phyloP scores from a whole-genome alignment of 2,329 filamentous ascomycete genomes.

The Tolypocladium amazonense region DNA sequence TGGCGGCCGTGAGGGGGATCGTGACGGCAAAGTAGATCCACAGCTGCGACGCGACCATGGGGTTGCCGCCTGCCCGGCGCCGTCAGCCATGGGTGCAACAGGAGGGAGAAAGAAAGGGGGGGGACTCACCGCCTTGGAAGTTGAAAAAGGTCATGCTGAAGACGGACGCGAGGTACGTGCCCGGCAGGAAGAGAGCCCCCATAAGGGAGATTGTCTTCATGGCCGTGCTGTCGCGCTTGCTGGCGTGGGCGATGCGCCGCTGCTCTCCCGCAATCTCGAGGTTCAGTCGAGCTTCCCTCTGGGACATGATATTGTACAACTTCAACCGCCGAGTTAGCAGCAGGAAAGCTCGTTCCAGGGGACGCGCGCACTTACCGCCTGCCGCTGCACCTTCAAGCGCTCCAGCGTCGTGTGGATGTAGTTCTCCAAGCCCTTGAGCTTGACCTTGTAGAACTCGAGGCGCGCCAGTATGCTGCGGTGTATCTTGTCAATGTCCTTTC shows the following conservation, averaged over 20 bases:
- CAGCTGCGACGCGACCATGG: conserved; percentile 21
- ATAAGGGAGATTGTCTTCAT: conserved; percentile 57
- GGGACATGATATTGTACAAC: conserved; percentile 57
- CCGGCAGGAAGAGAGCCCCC: conserved; percentile 52
- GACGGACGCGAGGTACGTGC: conserved; percentile 50
- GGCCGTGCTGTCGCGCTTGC: conserved; percentile 50
- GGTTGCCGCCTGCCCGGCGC: background rate
- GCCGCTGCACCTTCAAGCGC: conserved; percentile 49
- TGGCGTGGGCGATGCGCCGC: conserved; percentile 46
- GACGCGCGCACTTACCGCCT: conserved; percentile 35
- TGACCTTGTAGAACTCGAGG: conserved; percentile 49
- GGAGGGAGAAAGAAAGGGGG: background rate
- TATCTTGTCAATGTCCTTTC: conserved; percentile 27
- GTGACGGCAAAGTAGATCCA: conserved; percentile 57
- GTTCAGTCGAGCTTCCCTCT: conserved; percentile 53
- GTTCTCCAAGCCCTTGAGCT: conserved; percentile 50
- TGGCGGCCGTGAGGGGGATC: conserved; percentile 43
- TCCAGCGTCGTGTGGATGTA: conserved; percentile 53
- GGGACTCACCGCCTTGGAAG: conserved; percentile 35
- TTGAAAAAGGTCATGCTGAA: conserved; percentile 61
- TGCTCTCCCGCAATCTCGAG: conserved; percentile 53
- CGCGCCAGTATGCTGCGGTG: conserved; percentile 42
- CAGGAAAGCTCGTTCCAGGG: too few relatives aligned
- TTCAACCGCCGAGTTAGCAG: conserved; percentile 14
- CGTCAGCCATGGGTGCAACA: background rate